Conservation (phyloP, 2,329 filamentous ascomycete genomes). For the Aureobasidium sp. region DNA sequence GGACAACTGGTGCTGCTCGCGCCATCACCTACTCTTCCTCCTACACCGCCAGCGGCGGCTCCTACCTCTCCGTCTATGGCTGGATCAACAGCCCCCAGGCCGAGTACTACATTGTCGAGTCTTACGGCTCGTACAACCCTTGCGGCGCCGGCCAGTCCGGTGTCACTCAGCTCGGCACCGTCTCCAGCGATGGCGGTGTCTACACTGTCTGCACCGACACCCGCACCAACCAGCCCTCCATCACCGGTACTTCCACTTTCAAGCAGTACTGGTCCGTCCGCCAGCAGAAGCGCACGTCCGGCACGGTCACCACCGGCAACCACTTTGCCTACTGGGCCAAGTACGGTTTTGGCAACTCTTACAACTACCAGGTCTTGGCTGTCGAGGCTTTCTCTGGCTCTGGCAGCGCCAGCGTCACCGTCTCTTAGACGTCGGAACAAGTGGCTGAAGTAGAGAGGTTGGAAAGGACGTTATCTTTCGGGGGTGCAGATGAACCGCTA, state of each 20-base stretch:
- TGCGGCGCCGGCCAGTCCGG: constrained; percentile 13
- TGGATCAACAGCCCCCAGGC: background rate
- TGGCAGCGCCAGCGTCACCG: constrained; percentile 17
- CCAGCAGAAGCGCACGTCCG: constrained; percentile 24
- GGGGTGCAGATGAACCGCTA: background rate
- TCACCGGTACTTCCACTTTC: constrained; percentile 33
- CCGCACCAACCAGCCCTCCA: constrained; percentile 32
- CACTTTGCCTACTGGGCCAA: constrained; percentile 23
- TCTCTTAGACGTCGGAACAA: constrained; percentile 12
- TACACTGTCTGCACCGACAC: constrained; percentile 32
- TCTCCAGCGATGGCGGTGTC: constrained; percentile 29
- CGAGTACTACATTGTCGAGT: background rate
- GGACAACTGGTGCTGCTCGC: constrained; percentile 17
- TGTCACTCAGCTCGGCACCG: constrained; percentile 23
- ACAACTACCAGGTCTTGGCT: constrained; percentile 23
- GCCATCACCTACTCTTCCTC: constrained; percentile 24
- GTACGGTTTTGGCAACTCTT: constrained; percentile 21
- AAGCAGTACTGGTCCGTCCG: constrained; percentile 37
- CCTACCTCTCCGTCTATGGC: constrained; percentile 35
- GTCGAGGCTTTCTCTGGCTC: constrained; percentile 19
- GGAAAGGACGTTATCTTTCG: background rate
- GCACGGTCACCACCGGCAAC: constrained; percentile 21
- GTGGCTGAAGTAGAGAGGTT: background rate
- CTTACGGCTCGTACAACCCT: constrained; percentile 29
- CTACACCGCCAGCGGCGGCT: constrained; percentile 25